Conservation (phyloP, 768 basidiomycete species). For the Candolleomyces eurysporus region DNA sequence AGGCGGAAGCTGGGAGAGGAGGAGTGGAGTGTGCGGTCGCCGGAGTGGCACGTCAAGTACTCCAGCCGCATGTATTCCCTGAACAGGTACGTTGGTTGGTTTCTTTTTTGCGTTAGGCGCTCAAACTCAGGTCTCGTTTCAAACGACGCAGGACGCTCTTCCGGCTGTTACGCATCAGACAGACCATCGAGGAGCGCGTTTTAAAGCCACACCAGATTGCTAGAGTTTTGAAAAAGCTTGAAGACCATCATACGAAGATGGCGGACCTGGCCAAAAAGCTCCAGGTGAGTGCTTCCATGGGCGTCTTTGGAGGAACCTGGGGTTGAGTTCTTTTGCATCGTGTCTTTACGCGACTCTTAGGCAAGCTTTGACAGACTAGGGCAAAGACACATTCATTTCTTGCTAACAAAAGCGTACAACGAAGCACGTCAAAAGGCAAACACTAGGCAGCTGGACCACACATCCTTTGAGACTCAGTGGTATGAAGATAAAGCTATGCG, state of each 20-base stretch:
- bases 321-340: neutral
- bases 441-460: slow-evolving; percentile 20
- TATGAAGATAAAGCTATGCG: slow-evolving; percentile 33
- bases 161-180: slow-evolving; percentile 24
- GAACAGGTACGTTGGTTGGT: slow-evolving; percentile 25
- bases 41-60: slow-evolving; percentile 33
- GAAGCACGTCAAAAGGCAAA: slow-evolving; percentile 26
- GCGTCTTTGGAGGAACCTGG: neutral
- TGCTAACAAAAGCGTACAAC: slow-evolving; percentile 26
- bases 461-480: slow-evolving; percentile 31
- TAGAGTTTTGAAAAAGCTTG: slow-evolving; percentile 30
- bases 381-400: slow-evolving; percentile 30
- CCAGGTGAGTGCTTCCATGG: slow-evolving; percentile 21
- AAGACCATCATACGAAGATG: slow-evolving; percentile 38
- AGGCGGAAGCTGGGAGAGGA: slow-evolving; percentile 27
- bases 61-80: slow-evolving; percentile 30
- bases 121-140: neutral
- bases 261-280: slow-evolving; percentile 35
- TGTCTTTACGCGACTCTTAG: slow-evolving; percentile 13
- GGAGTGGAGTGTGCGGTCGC: slow-evolving; percentile 31
- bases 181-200: slow-evolving; percentile 23
- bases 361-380: slow-evolving; percentile 32
- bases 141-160: slow-evolving; percentile 25
- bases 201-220: slow-evolving; percentile 26
- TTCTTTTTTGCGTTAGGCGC: neutral